A percentile compares a stretch with the other conserved stretches of the same genome.
Conservation (phyloP, 331 rosid genomes). For the Ulmus americana region DNA sequence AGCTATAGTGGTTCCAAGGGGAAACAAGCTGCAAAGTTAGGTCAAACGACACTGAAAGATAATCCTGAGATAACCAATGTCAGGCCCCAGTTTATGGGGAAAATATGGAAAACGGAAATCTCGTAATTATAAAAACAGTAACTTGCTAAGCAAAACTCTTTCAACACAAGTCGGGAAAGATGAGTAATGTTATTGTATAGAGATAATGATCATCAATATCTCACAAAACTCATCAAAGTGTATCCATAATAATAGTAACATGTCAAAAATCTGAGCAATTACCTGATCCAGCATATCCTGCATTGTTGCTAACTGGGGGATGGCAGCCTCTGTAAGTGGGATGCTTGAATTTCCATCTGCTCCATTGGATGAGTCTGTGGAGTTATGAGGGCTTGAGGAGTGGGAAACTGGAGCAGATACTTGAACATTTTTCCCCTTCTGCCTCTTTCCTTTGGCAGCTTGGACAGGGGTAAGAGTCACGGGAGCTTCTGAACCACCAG, state of each 20-base stretch:
- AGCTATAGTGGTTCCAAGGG: not conserved
- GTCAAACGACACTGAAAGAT: not conserved
- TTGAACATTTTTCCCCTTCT: constrained; percentile 74
- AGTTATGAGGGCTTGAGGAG: constrained; percentile 45
- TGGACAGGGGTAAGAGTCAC: constrained; percentile 31
- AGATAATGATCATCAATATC: not conserved
- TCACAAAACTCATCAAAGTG: not conserved
- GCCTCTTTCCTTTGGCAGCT: constrained; percentile 64
- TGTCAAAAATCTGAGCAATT: constrained; percentile 11
- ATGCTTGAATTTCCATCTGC: constrained; percentile 45
- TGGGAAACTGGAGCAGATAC: constrained; percentile 47
- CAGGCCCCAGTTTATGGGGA: not conserved
- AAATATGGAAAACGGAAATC: not conserved
- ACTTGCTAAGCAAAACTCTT: not conserved
- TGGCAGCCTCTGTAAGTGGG: constrained; percentile 36
- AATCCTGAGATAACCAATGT: not conserved
- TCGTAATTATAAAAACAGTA: not conserved
- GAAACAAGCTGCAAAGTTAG: not conserved
- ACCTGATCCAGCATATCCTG: constrained; percentile 84
- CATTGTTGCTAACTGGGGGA: constrained; percentile 57
- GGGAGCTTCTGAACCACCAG: constrained; percentile 43
- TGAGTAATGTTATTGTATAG: not conserved
- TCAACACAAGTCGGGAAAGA: not conserved
- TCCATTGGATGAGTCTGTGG: constrained; percentile 51
- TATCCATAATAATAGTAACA: not conserved